These are phyloP conservation scores for Macroventuria anomochaeta DNA, from an alignment of 2,329 filamentous ascomycete genomes.

Conservation along the genomic window DNA sequence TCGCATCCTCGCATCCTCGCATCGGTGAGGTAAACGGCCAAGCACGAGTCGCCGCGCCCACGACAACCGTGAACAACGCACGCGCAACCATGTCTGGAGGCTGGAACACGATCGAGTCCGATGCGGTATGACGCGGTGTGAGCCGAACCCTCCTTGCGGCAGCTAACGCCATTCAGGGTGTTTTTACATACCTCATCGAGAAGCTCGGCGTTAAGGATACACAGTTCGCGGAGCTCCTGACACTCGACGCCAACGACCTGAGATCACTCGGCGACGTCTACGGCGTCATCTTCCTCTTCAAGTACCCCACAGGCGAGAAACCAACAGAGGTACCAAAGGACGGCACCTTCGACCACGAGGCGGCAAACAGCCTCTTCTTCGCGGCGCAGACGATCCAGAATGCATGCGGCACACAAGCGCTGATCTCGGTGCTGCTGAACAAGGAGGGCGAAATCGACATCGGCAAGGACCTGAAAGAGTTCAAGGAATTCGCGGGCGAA, in stretches of 20 bases:
- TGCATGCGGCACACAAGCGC: slow-evolving; percentile 94
- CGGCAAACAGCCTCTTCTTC: slow-evolving; percentile 84
- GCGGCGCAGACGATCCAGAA: slow-evolving; percentile 98
- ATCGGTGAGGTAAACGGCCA: slow-evolving; percentile 1
- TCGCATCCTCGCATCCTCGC: background rate
- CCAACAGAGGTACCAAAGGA: slow-evolving; percentile 73
- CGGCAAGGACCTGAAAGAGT: slow-evolving; percentile 72
- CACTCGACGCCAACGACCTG: slow-evolving; percentile 79
- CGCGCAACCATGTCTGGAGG: slow-evolving; percentile 62
- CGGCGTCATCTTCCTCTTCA: slow-evolving; percentile 99
- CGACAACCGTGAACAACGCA: background rate
- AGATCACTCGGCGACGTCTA: slow-evolving; percentile 70
- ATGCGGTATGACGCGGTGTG: slow-evolving; percentile 72
- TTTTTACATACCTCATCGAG: slow-evolving; percentile 96
- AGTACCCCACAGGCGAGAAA: slow-evolving; percentile 79
- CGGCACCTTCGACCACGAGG: slow-evolving; percentile 78
- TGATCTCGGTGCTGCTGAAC: slow-evolving; percentile 91
- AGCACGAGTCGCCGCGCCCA: background rate
- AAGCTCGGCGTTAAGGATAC: slow-evolving; percentile 89
- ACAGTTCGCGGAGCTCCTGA: slow-evolving; percentile 95
- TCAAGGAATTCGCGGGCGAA: slow-evolving; percentile 86
- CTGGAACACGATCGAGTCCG: slow-evolving; percentile 98
- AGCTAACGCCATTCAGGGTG: slow-evolving; percentile 66
- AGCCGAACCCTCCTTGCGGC: no score
- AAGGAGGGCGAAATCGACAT: slow-evolving; percentile 75